Conservation (phyloP, 176 grass and related monocot genomes). For the Eragrostis nindensis region DNA sequence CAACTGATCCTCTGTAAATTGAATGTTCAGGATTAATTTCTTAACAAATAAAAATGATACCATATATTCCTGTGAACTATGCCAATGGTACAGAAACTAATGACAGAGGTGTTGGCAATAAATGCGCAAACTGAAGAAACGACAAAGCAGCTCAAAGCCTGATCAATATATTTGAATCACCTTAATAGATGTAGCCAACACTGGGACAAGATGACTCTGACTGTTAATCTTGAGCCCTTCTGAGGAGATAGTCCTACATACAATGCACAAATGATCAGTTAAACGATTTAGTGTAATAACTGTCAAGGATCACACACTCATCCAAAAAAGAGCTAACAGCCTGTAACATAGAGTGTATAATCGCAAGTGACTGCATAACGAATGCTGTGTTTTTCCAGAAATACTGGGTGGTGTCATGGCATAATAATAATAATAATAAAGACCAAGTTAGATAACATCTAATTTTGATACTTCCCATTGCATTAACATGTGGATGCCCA, state of each 20-base stretch:
- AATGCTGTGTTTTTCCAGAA: background rate
- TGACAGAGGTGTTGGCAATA: background rate
- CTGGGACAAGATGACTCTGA: constrained; percentile 84
- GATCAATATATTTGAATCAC: constrained; percentile 53
- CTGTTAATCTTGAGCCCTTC: constrained; percentile 94
- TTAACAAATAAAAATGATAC: background rate
- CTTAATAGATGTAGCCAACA: constrained; percentile 91
- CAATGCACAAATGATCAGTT: constrained; percentile 22
- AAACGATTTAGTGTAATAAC: background rate
- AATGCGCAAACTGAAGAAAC: background rate
- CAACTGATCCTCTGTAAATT: background rate
- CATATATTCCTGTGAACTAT: background rate
- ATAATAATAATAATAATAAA: background rate
- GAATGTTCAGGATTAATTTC: background rate
- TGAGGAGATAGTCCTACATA: constrained; percentile 56
- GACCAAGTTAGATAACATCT: background rate
- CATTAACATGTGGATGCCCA: background rate
- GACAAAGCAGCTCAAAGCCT: background rate
- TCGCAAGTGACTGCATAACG: background rate
- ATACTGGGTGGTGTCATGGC: background rate
- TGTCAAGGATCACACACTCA: background rate
- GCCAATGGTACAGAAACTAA: background rate
- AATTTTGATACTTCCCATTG: background rate
- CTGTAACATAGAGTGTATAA: background rate
- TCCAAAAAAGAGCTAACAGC: background rate